Percentiles rank a stretch among this genome's conserved stretches.
Evolutionary conservation across 2,329 filamentous ascomycete species (phyloP).

Genomic region (Alternaria gansuensis): DNA sequence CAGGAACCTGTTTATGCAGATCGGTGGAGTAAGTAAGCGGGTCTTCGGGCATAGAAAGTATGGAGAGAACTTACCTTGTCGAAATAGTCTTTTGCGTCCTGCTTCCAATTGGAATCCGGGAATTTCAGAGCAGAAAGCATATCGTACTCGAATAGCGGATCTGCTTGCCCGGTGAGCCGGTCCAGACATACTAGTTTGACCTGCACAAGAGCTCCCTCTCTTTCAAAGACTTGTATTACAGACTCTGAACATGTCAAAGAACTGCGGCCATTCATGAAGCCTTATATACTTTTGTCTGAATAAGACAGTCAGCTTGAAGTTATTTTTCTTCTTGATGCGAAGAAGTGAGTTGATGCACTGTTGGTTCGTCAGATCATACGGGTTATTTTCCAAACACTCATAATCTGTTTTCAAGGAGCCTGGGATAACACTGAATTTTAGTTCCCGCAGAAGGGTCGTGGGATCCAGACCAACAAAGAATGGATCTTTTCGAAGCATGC

Average conservation of each 20-base stretch:
- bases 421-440: too few relatives aligned
- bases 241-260: not conserved
- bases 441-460: too few relatives aligned
- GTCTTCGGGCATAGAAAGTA: not conserved
- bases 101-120: not conserved
- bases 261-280: not conserved
- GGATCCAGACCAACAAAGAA: too few relatives aligned
- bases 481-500: too few relatives aligned
- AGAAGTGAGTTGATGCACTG: not conserved
- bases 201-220: not conserved
- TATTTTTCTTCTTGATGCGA: not conserved
- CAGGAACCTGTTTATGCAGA: not conserved
- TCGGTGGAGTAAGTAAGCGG: not conserved
- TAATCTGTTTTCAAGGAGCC: too few relatives aligned
- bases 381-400: too few relatives aligned
- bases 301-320: not conserved
- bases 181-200: not conserved
- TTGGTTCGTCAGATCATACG: not conserved
- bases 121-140: not conserved
- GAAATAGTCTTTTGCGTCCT: not conserved
- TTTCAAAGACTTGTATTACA: not conserved
- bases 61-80: not conserved
- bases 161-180: too few relatives aligned
- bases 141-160: not conserved
- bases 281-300: not conserved